phyloP scores from a whole-genome alignment of 2,329 filamentous ascomycete genomes.

The Chalaropsis thielavioides region DNA sequence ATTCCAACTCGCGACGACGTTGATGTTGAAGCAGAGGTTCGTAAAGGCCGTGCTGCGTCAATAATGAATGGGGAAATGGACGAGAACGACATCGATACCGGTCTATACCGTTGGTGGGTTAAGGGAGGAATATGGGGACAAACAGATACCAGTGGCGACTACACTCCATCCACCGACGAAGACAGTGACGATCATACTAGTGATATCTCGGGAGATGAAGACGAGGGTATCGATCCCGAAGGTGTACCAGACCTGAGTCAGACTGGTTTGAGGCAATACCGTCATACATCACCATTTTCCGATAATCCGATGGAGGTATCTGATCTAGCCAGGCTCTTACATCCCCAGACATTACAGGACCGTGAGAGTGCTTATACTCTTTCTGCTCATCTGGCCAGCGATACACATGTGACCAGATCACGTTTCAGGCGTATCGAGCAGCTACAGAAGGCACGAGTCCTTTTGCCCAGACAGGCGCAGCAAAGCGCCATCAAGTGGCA shows the following conservation, averaged over 20 bases:
- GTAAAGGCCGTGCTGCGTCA: slow-evolving; percentile 37
- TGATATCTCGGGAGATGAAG: slow-evolving; percentile 43
- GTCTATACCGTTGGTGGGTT: slow-evolving; percentile 75
- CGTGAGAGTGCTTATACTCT: slow-evolving; percentile 68
- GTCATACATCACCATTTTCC: slow-evolving; percentile 41
- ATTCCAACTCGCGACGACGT: slow-evolving; percentile 39
- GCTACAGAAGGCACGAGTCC: slow-evolving; percentile 53
- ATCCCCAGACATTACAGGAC: slow-evolving; percentile 64
- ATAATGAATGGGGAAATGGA: slow-evolving; percentile 28
- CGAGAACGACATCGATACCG: slow-evolving; percentile 55
- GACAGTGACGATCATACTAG: slow-evolving; percentile 62
- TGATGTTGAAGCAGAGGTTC: slow-evolving; percentile 70
- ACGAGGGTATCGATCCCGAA: neutral
- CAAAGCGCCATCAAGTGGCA: slow-evolving; percentile 1
- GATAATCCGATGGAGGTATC: slow-evolving; percentile 50
- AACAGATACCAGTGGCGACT: slow-evolving; percentile 68
- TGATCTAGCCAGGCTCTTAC: slow-evolving; percentile 65
- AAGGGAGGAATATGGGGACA: slow-evolving; percentile 73
- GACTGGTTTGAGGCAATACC: slow-evolving; percentile 20
- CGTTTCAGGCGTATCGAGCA: slow-evolving; percentile 56
- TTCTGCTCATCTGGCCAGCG: slow-evolving; percentile 60
- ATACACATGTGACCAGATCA: slow-evolving; percentile 66
- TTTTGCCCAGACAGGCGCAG: slow-evolving; percentile 21
- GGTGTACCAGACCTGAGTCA: neutral
- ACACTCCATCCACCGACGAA: slow-evolving; percentile 36